Evolutionary conservation across 2,329 filamentous ascomycete species (phyloP).

Genomic region (Nannizziopsis barbatae): DNA sequence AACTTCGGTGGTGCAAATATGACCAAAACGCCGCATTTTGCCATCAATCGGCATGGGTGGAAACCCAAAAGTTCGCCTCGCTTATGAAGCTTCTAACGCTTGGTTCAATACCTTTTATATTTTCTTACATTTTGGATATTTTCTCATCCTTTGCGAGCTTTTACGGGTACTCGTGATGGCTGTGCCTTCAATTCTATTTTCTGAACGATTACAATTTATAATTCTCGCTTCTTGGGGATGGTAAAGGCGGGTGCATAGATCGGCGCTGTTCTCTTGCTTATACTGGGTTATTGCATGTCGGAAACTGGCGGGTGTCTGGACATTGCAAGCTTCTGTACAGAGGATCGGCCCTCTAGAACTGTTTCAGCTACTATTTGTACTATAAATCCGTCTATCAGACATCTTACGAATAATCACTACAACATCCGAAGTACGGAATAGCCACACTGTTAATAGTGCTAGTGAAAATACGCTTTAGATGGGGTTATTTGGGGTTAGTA

Average conservation of each 20-base stretch:
- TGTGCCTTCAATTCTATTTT: not conserved
- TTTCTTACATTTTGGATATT: not conserved
- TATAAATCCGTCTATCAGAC: no score
- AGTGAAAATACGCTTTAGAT: no score
- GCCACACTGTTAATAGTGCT: no score
- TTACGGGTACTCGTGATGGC: not conserved
- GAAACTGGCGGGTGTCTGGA: not conserved
- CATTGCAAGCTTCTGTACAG: not conserved
- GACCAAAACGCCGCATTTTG: slow-evolving; percentile 10
- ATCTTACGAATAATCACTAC: no score
- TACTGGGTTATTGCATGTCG: not conserved
- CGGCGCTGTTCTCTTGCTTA: not conserved
- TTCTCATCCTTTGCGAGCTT: not conserved
- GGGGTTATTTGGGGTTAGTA: no score
- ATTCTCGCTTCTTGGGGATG: not conserved
- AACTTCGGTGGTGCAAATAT: slow-evolving; percentile 13
- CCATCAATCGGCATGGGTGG: slow-evolving; percentile 13
- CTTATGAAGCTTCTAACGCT: not conserved
- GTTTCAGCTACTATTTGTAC: no score
- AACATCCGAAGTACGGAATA: no score
- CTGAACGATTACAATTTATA: not conserved
- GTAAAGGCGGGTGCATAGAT: not conserved
- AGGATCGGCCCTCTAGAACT: no score
- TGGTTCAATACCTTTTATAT: not conserved
- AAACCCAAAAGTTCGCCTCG: slow-evolving; percentile 12